Percentiles rank a stretch among this genome's conserved stretches.
Evolutionary conservation across 192 early-diverging fungal species (phyloP).

Genomic region (Gaertneriomyces sp.): DNA sequence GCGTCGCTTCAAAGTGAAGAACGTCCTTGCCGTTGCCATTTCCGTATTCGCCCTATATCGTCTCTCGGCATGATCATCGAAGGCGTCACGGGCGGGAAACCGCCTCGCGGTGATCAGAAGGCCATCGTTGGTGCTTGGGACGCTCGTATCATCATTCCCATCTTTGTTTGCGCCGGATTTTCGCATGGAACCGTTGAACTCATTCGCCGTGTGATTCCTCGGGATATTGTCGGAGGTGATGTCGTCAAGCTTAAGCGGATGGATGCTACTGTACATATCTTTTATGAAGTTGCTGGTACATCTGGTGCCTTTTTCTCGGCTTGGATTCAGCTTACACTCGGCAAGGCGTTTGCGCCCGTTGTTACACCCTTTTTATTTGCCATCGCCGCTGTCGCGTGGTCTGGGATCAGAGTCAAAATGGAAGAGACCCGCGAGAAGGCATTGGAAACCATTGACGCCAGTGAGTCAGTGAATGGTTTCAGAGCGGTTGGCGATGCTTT

Average conservation of each 20-base stretch:
- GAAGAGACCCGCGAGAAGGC: conserved; percentile 11
- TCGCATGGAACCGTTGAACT: conserved; percentile 57
- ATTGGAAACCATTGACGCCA: neutral
- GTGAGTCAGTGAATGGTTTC: conserved; percentile 8
- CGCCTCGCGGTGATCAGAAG: conserved; percentile 9
- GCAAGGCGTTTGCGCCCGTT: conserved; percentile 44
- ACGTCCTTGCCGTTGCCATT: conserved; percentile 45
- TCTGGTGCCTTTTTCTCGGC: conserved; percentile 52
- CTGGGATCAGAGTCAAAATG: conserved; percentile 33
- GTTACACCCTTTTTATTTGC: conserved; percentile 50
- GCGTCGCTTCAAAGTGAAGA: conserved; percentile 37
- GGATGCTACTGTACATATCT: conserved; percentile 57
- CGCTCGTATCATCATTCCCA: conserved; percentile 34
- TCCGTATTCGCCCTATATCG: conserved; percentile 42
- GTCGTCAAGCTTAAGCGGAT: conserved; percentile 56
- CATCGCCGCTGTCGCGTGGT: conserved; percentile 44
- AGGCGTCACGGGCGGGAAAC: conserved; percentile 47
- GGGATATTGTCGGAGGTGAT: conserved; percentile 61
- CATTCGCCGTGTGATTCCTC: conserved; percentile 57
- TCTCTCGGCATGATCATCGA: conserved; percentile 51
- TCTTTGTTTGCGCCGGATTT: conserved; percentile 51
- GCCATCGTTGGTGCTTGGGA: conserved; percentile 36
- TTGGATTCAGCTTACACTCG: conserved; percentile 39
- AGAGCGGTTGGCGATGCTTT: conserved; percentile 37
- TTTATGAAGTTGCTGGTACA: conserved; percentile 60